Evolutionary conservation across 192 early-diverging fungal species (phyloP), one percentile per base, ranked within the genome.

Genomic region (Backusella sp.): DNA sequence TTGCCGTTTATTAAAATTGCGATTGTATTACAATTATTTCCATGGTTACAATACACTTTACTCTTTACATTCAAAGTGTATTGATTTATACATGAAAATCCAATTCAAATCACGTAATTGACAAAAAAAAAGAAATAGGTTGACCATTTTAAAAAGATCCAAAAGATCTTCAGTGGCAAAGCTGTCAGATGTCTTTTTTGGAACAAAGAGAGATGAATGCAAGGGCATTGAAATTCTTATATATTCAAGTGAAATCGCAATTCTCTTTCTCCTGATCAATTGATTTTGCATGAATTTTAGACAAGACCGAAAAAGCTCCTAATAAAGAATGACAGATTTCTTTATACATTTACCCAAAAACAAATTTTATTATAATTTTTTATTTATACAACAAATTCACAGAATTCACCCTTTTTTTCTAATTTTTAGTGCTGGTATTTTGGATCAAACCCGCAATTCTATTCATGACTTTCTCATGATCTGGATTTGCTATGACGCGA

Each of bases 401-500:
- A 62, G 21, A 41, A 53, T 21, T 53, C 15, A 32, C 32, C 32
- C 32, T 32, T 32, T 32, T 32, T 32, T 32, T 28, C 56, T 62
- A 62, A 12, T 62, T 23, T 14, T 62, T 62, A 14, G 21, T 23
- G n/a, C 21, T 56, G 19, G 53, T 62, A 28, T 71, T 71, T 19
- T 71, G 35, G 8, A 71, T 71, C 49, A 77, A 71, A 44, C 52
- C 32, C 4, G 76, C 17, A 36, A 77, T 77, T 52, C 76, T 70
- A 23, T 19, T 49, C 76, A 77, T 77, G 1, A 77, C 19, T 5
- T 65, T 41, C 19, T 65, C 42, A 26, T 77, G 76, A 41, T 72
- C 69, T 3, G 76, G 76, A 32, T 77, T 77, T 30, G 68, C 35
- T 17, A 26, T 35, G 4, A 68, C 52, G 4, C 37, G 66, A 42